phyloP scores from a whole-genome alignment of 805 yeast species.

The Candida krabiensis region DNA sequence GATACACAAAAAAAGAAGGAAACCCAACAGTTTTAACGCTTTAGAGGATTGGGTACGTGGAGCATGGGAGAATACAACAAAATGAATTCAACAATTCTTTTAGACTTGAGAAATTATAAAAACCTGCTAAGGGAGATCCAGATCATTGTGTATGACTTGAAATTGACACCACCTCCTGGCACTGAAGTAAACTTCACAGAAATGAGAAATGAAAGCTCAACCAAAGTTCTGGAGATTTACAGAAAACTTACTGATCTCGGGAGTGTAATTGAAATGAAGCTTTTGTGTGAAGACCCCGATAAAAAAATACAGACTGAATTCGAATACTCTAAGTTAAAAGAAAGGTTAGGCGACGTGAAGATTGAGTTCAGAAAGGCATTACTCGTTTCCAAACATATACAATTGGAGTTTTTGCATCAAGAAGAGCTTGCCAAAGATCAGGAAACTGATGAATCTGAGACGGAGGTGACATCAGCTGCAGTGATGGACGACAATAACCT shows the following conservation, averaged over 20 bases:
- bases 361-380: constrained; percentile 29
- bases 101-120: not conserved
- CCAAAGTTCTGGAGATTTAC: constrained; percentile 20
- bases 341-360: constrained; percentile 27
- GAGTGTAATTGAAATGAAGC: constrained; percentile 10
- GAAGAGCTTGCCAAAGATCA: constrained; percentile 3
- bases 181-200: constrained; percentile 12
- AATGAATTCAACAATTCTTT: not conserved
- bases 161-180: constrained; percentile 1
- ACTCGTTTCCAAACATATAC: constrained; percentile 24
- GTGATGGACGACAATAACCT: constrained; percentile 30
- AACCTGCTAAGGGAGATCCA: constrained; percentile 5
- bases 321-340: constrained; percentile 18
- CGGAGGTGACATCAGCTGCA: constrained; percentile 17
- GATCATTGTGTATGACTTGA: constrained; percentile 4
- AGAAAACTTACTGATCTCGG: constrained; percentile 18
- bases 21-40: no score
- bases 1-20: no score
- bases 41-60: no score
- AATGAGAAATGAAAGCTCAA: constrained; percentile 12
- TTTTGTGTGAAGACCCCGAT: constrained; percentile 9
- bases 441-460: constrained; percentile 1
- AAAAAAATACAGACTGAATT: constrained; percentile 8
- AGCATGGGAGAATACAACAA: no score
- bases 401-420: constrained; percentile 14